Evolutionary conservation across 2,329 filamentous ascomycete species (phyloP).

Genomic region (Anthostomella pinea): DNA sequence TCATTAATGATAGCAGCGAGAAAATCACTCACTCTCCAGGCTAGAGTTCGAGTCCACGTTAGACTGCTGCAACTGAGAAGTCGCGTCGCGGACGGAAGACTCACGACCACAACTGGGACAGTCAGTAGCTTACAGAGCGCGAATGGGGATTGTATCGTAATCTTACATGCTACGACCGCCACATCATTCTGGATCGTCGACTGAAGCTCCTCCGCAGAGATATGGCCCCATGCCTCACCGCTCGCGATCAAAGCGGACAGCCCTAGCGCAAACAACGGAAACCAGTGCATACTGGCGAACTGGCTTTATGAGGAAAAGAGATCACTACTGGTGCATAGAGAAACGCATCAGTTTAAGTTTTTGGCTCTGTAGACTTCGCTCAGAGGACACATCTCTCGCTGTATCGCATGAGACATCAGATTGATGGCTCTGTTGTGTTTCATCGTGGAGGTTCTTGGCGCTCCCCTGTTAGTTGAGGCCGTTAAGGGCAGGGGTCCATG

Average conservation of each 20-base stretch:
- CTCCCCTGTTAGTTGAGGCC: too few relatives aligned
- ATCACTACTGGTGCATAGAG: too few relatives aligned
- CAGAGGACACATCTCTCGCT: too few relatives aligned
- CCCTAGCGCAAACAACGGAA: background rate
- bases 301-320: background rate
- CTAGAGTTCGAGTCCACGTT: too few relatives aligned
- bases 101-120: background rate
- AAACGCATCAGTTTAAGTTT: too few relatives aligned
- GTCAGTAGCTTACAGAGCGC: too few relatives aligned
- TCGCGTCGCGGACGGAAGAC: background rate
- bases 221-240: background rate
- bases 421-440: background rate
- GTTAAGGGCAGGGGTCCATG: background rate
- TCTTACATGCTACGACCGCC: slow-evolving; percentile 1
- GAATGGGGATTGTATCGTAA: too few relatives aligned
- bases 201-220: background rate
- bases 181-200: background rate
- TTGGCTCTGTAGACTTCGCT: too few relatives aligned
- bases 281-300: background rate
- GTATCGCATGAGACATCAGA: too few relatives aligned
- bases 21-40: background rate
- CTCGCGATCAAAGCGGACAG: background rate
- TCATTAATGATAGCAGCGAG: too few relatives aligned
- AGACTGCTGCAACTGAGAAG: background rate
- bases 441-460: background rate